Conservation (phyloP, 176 grass and related monocot genomes). For the Aegilops bicornis region DNA sequence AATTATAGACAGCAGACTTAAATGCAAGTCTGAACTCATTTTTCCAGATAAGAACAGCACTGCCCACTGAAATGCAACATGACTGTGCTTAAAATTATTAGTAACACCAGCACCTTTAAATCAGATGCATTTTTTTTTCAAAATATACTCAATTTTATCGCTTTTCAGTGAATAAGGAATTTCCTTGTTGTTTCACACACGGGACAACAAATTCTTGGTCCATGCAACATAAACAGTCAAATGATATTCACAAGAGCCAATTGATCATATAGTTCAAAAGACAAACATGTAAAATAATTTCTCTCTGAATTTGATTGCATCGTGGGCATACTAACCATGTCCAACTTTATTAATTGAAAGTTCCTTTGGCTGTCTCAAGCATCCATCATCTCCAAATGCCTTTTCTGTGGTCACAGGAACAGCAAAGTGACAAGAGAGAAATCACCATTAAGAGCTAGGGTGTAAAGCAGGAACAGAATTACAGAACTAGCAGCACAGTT, state of each 20-base stretch:
- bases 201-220: too few species aligned
- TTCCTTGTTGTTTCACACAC: too few species aligned
- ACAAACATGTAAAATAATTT: not conserved
- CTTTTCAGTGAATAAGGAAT: not conserved
- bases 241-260: constrained; percentile 2
- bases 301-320: constrained; percentile 1
- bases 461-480: not conserved
- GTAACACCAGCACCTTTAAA: not conserved
- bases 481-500: not conserved
- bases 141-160: not conserved
- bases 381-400: constrained; percentile 85
- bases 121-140: not conserved
- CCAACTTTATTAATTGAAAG: constrained; percentile 98
- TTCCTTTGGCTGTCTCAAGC: constrained; percentile 84
- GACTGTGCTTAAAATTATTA: not conserved
- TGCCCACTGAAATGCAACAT: not conserved
- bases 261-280: not conserved
- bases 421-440: not conserved
- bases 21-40: not conserved
- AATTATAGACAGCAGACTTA: not conserved
- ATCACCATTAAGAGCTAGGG: not conserved
- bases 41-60: not conserved
- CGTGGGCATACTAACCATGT: constrained; percentile 59
- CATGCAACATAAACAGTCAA: not conserved
- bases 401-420: constrained; percentile 54